Percentiles rank a stretch among this genome's conserved stretches.
Evolutionary conservation across 805 yeast genomes (phyloP).

Genomic region (Candida succiphila): DNA sequence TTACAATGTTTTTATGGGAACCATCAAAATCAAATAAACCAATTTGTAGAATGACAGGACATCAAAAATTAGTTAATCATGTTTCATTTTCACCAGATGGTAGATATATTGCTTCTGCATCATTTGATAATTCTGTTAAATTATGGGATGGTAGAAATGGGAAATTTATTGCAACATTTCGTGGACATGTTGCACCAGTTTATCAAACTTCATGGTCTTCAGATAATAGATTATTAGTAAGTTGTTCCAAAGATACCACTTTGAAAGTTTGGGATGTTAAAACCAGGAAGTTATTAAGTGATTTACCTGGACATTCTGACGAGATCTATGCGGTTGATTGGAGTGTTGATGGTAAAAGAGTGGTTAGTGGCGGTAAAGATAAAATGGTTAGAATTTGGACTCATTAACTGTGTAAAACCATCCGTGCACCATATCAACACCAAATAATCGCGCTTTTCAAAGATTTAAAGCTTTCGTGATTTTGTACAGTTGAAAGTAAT

Average conservation of each 20-base stretch:
- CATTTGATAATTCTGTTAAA: conserved; percentile 92
- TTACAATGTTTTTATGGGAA: conserved; percentile 97
- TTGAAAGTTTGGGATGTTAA: conserved; percentile 93
- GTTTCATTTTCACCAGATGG: conserved; percentile 97
- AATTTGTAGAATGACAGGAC: conserved; percentile 90
- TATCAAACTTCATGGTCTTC: conserved; percentile 98
- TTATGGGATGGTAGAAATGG: conserved; percentile 96
- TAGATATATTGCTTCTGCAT: conserved; percentile 78
- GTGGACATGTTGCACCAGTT: conserved; percentile 98
- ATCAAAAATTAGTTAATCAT: conserved; percentile 92
- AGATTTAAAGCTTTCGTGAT: too few species aligned
- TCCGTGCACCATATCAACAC: not conserved
- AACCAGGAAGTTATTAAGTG: conserved; percentile 74
- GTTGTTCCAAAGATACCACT: conserved; percentile 94
- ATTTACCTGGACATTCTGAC: conserved; percentile 92
- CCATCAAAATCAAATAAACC: conserved; percentile 78
- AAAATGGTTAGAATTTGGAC: conserved; percentile 92
- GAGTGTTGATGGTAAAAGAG: conserved; percentile 90
- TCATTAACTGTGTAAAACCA: conserved; percentile 34
- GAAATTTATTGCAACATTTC: conserved; percentile 74
- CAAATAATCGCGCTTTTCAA: not conserved
- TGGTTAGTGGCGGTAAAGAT: conserved; percentile 97
- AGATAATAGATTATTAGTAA: conserved; percentile 81
- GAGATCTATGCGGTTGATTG: conserved; percentile 97
- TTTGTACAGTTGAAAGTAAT: too few species aligned